Base-by-base conservation (phyloP, 2,329 filamentous ascomycete species). In the Ambrosiella beaveri region DNA sequence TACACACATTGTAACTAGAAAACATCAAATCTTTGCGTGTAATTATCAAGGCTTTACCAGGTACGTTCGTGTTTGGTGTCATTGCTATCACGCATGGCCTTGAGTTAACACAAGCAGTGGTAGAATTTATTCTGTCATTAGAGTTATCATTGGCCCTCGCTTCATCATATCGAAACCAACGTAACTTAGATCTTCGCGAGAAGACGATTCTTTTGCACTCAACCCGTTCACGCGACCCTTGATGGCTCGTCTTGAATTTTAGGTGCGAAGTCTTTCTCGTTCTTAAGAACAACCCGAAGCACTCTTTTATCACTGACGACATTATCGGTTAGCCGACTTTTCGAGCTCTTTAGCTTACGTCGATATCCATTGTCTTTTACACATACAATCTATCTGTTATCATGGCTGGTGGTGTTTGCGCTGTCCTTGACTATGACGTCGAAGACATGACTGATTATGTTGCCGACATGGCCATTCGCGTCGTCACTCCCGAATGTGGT, bases 401-500 rank as follows among this genome's bases (percentile, higher is more conserved):
- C 54, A 82, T 82, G 79, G 74, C 79, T 63, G 89, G 90, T 68
- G 90, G 90, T 65, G 90, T 96, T 44, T 93, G 90, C 65, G 88
- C 88, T 66, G 86, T 94, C 73, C 81, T 96, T 71, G 90, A 95
- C 75, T 96, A 96, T 70, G 89, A 95, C 71, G 91, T 95, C 81
- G 88, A 95, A 68, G 77, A 86, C 70, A 96, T 95, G 90, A 85
- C 88, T 62, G 88, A 95, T 69, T 96, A 95, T 71, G 89, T 95
- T 68, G 85, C 88, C 62, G 87, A 95, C 68, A 94, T 91, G 82
- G 82, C 89, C 61, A 78, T 75, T 27, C 75, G 79, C 50, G 71
- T 82, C 39, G 75, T 80, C 47, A 74, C 75, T 59, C 76, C 77
- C 7, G 73, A 75, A 39, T 71, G 71, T 5, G 64, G 69, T 15